Evolutionary conservation across 192 early-diverging fungal species (phyloP).

Genomic region (Gamsiella multidivaricata): DNA sequence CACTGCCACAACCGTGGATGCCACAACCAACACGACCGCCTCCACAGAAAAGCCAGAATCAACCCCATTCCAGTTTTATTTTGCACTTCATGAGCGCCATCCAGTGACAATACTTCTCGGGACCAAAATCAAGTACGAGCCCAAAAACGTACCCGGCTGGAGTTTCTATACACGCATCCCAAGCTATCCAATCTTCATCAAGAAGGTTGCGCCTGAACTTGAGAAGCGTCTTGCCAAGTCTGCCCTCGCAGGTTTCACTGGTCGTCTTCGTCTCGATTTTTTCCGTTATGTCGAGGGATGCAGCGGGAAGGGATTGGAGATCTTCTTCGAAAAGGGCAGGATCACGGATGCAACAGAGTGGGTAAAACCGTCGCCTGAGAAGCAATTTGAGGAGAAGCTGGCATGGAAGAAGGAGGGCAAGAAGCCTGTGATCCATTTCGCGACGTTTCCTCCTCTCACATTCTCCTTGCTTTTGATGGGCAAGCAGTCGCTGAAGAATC

Average conservation of each 20-base stretch:
- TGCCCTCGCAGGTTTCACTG: conserved; percentile 1
- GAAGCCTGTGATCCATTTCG: conserved; percentile 4
- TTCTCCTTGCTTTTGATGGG: conserved; percentile 29
- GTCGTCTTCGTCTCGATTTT: conserved; percentile 18
- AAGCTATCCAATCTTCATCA: conserved; percentile 32
- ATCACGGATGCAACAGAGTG: conserved; percentile 6
- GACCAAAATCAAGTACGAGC: neutral
- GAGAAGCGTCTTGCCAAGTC: conserved; percentile 29
- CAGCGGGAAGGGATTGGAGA: conserved; percentile 15
- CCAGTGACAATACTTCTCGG: conserved; percentile 12
- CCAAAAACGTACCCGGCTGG: neutral
- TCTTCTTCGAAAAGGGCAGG: conserved; percentile 27
- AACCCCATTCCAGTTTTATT: neutral
- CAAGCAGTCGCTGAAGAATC: conserved; percentile 2
- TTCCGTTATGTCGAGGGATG: conserved; percentile 33
- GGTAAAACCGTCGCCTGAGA: conserved; percentile 16
- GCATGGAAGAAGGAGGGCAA: conserved; percentile 22
- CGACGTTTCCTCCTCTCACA: conserved; percentile 26
- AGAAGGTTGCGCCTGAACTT: conserved; percentile 12
- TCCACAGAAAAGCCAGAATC: neutral
- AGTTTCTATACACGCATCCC: conserved; percentile 29
- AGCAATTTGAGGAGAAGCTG: conserved; percentile 3
- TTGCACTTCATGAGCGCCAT: conserved; percentile 3
- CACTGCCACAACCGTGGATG: neutral
- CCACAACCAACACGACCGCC: neutral